Evolutionary conservation across 2,329 filamentous ascomycete species (phyloP).

Genomic region (Talaromyces sp.): DNA sequence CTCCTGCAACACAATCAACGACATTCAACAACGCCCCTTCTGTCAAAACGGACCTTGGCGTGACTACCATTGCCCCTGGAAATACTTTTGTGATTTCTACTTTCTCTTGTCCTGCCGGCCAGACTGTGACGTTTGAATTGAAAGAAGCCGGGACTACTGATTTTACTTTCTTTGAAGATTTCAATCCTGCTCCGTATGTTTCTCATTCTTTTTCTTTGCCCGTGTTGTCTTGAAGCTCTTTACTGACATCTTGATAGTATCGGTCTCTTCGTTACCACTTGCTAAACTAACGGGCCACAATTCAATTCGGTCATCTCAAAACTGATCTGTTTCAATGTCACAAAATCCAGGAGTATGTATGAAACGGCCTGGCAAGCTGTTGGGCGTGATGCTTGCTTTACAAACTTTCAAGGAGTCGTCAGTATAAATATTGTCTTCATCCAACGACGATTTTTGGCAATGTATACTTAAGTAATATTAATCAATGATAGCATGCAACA

Average conservation of each 20-base stretch:
- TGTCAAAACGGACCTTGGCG: conserved; percentile 45
- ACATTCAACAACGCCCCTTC: conserved; percentile 52
- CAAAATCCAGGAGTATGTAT: background rate
- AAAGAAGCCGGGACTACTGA: conserved; percentile 46
- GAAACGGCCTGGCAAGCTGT: background rate
- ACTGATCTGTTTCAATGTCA: background rate
- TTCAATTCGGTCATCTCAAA: background rate
- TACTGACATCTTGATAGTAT: conserved; percentile 24
- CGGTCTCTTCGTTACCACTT: conserved; percentile 40
- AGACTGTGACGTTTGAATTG: conserved; percentile 52
- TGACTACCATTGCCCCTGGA: conserved; percentile 47
- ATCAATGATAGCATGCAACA: background rate
- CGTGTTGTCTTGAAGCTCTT: conserved; percentile 11
- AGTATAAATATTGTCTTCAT: background rate
- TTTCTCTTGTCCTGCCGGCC: conserved; percentile 52
- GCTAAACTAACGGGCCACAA: conserved; percentile 23
- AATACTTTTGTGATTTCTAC: conserved; percentile 51
- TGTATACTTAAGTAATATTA: background rate
- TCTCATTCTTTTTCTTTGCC: background rate
- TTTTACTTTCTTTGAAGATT: conserved; percentile 62
- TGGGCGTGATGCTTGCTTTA: background rate
- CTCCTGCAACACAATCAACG: conserved; percentile 45
- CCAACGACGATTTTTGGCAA: background rate
- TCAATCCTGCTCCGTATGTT: conserved; percentile 48
- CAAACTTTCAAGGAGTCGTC: background rate